phyloP scores from a whole-genome alignment of 2,329 filamentous ascomycete genomes.

The Fusarium multiceps region DNA sequence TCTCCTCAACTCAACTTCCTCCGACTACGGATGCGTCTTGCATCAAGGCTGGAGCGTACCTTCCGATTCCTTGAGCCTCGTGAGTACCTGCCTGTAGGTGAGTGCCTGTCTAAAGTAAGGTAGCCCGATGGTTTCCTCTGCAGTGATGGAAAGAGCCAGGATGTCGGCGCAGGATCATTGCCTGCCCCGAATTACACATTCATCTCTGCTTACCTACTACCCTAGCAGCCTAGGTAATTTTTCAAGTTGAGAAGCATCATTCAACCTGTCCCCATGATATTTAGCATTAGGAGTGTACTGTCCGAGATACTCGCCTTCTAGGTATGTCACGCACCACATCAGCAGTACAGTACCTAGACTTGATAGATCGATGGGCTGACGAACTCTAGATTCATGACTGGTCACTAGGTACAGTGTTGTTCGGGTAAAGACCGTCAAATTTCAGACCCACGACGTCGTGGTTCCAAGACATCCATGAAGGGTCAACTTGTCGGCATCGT shows the following conservation, averaged over 20 bases:
- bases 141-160: background rate
- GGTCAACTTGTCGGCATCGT: conserved; percentile 27
- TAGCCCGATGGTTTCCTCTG: background rate
- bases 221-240: background rate
- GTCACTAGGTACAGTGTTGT: conserved; percentile 23
- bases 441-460: conserved; percentile 29
- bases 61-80: conserved; percentile 15
- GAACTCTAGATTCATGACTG: conserved; percentile 43
- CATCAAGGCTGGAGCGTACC: conserved; percentile 10
- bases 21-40: conserved; percentile 33
- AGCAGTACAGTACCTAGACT: conserved; percentile 15
- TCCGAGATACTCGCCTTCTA: background rate
- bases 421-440: conserved; percentile 38
- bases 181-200: background rate
- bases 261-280: background rate
- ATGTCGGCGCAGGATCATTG: background rate
- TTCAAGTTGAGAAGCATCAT: background rate
- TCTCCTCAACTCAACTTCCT: conserved; percentile 26
- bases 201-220: background rate
- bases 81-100: background rate
- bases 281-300: background rate
- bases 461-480: conserved; percentile 24
- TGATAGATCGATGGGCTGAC: conserved; percentile 36
- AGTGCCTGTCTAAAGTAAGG: background rate
- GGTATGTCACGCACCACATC: background rate